Evolutionary conservation across 495 filamentous ascomycete species (phyloP), one percentile per base, ranked within the genome.

Genomic region (Penicillium nucicola): DNA sequence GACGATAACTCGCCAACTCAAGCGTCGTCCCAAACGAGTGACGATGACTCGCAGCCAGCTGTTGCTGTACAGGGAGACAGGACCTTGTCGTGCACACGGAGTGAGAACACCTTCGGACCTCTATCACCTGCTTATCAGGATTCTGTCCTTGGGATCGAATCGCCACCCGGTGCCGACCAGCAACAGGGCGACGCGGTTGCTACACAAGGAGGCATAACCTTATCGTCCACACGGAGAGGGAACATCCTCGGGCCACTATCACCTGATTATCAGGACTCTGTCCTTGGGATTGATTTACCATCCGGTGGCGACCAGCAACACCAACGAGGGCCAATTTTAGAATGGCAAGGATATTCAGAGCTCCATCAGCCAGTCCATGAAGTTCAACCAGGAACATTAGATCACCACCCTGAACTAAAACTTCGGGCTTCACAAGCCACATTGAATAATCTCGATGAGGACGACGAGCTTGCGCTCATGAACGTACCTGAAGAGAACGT

Each of bases 381-480:
- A 34, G 48, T 52, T 28, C 37, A 19, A 38, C 19, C 48, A 51
- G 47, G 22, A 25, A 2, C 30, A 56, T 37, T 56, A n/a, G 47
- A 51, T 43, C 46, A 31, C 45, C 48, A 56, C 45, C 53, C 48
- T 44, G 42, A 56, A 56, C 48, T 56, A 15, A 56, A 31, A 23
- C 20, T 52, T 6, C 43, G 48, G 3, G 30, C 10, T 13, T 6
- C 42, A 30, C 23, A 45, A 20, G 13, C 1, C 2, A 23, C 23
- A 5, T 15, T 30, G 33, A 33, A 45, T 25, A 44, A 22, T 45
- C 32, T 31, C 9, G 15, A 57, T 14, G 32, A 14, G 22, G 23
- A 57, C 33, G 49, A 57, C 41, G 44, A 53, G 28, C 48, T 57
- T 42, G 48, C 40, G 38, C 34, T 57, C 7, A 48, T 57, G 25